phyloP scores from a whole-genome alignment of 2,329 filamentous ascomycete genomes.

The Mycosphaerella arachidis region DNA sequence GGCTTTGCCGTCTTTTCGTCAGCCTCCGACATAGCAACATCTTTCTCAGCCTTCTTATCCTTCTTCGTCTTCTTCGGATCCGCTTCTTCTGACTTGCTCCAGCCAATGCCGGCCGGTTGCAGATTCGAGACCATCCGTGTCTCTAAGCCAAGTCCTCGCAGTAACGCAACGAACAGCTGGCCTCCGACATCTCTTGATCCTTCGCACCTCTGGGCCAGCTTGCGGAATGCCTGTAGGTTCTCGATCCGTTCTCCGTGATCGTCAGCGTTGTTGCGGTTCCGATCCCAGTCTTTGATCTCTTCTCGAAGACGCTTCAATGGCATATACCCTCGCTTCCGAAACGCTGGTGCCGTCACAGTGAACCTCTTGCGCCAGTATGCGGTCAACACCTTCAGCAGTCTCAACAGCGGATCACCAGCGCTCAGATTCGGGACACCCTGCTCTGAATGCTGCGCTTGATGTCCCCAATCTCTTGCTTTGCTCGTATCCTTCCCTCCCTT shows the following conservation, averaged over 20 bases:
- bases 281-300: conserved; percentile 66
- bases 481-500: conserved; percentile 39
- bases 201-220: conserved; percentile 62
- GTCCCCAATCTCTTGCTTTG: conserved; percentile 64
- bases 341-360: conserved; percentile 66
- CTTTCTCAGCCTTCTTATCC: conserved; percentile 20
- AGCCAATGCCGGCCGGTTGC: conserved; percentile 84
- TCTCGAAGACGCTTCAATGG: conserved; percentile 68
- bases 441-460: conserved; percentile 64
- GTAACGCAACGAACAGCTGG: conserved; percentile 81
- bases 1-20: conserved; percentile 5
- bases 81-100: conserved; percentile 80
- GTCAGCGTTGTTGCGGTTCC: conserved; percentile 57
- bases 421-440: conserved; percentile 71
- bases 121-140: conserved; percentile 77
- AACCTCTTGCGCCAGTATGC: conserved; percentile 89
- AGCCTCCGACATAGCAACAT: conserved; percentile 8
- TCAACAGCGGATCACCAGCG: conserved; percentile 73
- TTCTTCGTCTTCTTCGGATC: conserved; percentile 43
- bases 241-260: conserved; percentile 72
- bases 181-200: conserved; percentile 85
- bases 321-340: conserved; percentile 89
- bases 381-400: conserved; percentile 69
- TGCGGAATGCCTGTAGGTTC: conserved; percentile 63
- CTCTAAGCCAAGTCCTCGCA: conserved; percentile 77